Evolutionary conservation across 139 green algal genomes (phyloP).

Genomic region (Tetradesmus obliquus): DNA sequence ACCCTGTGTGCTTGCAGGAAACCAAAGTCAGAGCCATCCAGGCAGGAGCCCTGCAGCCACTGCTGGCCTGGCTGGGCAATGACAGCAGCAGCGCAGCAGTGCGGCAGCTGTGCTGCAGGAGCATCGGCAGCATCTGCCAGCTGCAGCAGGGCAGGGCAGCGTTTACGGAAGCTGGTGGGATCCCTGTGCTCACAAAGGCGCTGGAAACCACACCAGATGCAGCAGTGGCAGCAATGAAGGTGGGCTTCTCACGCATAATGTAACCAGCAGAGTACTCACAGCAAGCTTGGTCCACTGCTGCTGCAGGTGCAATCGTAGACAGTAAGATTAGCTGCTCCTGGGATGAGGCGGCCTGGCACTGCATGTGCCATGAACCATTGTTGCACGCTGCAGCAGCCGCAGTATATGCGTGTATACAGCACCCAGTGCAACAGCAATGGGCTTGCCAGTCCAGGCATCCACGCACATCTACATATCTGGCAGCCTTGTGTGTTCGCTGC

Average conservation of each 20-base stretch:
- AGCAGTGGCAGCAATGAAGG: constrained; percentile 10
- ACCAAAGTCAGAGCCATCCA: constrained; percentile 21
- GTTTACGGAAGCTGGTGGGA: neutral
- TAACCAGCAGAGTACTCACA: no score
- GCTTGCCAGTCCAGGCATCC: no score
- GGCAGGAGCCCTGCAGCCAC: constrained; percentile 6
- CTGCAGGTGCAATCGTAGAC: neutral
- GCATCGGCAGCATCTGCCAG: constrained; percentile 34
- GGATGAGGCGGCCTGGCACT: no score
- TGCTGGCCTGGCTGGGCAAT: constrained; percentile 8
- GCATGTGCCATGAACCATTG: no score
- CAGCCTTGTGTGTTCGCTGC: no score
- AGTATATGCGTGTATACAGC: no score
- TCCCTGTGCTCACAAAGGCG: constrained; percentile 10
- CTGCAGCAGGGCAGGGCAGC: constrained; percentile 7
- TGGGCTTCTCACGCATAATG: neutral
- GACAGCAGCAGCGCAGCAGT: neutral
- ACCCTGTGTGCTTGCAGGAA: neutral
- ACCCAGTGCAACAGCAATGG: no score
- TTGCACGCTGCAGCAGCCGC: no score
- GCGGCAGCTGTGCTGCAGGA: constrained; percentile 28
- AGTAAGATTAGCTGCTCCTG: no score
- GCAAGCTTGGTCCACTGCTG: no score
- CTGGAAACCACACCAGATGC: constrained; percentile 14
- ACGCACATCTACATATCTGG: no score